Evolutionary conservation across 108 stramenopile species (phyloP).

Genomic region (Chaetoceros muelleri): DNA sequence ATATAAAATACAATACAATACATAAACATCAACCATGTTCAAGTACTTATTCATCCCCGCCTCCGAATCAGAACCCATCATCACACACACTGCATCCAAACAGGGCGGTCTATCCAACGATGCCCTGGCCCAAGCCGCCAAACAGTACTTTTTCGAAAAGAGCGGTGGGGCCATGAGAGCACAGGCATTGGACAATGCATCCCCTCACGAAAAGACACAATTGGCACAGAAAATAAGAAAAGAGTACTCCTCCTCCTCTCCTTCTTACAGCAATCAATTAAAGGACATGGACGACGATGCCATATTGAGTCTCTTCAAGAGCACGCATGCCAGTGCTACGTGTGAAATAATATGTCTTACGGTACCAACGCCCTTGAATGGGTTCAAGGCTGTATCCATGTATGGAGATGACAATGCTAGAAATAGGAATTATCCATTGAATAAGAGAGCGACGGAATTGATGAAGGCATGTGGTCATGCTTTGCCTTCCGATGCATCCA

Average conservation of each 20-base stretch:
- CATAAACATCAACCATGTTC: slow-evolving; percentile 26
- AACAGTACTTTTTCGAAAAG: slow-evolving; percentile 46
- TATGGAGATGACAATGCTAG: slow-evolving; percentile 48
- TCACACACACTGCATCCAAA: slow-evolving; percentile 8
- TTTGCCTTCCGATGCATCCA: slow-evolving; percentile 13
- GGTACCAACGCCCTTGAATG: slow-evolving; percentile 38
- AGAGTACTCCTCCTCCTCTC: neutral
- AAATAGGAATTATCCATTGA: slow-evolving; percentile 28
- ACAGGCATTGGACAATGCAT: slow-evolving; percentile 22
- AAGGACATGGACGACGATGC: slow-evolving; percentile 37
- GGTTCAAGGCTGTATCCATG: slow-evolving; percentile 53
- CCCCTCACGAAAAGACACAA: slow-evolving; percentile 32
- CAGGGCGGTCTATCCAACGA: slow-evolving; percentile 57
- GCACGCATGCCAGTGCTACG: slow-evolving; percentile 23
- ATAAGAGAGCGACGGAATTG: slow-evolving; percentile 44
- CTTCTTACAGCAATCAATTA: slow-evolving; percentile 25
- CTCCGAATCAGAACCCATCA: slow-evolving; percentile 28
- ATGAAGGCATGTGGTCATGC: slow-evolving; percentile 51
- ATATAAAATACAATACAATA: no score
- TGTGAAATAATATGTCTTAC: slow-evolving; percentile 69
- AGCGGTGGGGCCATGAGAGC: slow-evolving; percentile 19
- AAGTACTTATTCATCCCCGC: slow-evolving; percentile 53
- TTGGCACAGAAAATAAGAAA: neutral
- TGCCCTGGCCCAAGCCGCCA: slow-evolving; percentile 40
- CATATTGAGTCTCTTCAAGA: slow-evolving; percentile 28